Evolutionary conservation across 2,329 filamentous ascomycete genomes (phyloP).

Genomic region (Fusarium buxicola): DNA sequence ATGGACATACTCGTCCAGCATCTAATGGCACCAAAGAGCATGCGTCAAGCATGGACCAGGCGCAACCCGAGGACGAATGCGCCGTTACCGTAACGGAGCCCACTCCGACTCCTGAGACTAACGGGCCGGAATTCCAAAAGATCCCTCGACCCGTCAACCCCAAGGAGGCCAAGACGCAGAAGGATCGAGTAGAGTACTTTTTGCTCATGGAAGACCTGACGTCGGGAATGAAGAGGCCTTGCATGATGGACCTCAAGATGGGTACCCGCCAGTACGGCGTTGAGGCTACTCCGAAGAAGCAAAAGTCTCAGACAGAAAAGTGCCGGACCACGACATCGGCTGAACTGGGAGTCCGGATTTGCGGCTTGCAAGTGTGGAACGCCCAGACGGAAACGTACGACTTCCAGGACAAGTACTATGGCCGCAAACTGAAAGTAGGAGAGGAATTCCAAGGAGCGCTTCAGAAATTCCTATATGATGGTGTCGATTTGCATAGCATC

Average conservation of each 20-base stretch:
- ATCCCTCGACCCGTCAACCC: conserved; percentile 76
- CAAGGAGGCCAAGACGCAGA: conserved; percentile 77
- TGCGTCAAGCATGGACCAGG: conserved; percentile 28
- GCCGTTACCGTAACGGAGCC: conserved; percentile 51
- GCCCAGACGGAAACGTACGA: conserved; percentile 83
- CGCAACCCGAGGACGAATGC: conserved; percentile 52
- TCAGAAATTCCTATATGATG: conserved; percentile 91
- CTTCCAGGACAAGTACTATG: conserved; percentile 99
- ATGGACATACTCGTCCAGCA: conserved; percentile 12
- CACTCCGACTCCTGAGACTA: conserved; percentile 49
- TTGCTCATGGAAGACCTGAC: conserved; percentile 94
- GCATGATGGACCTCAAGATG: conserved; percentile 99
- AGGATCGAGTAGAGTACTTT: conserved; percentile 87
- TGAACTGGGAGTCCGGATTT: conserved; percentile 91
- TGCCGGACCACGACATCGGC: conserved; percentile 92
- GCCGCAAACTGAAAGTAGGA: conserved; percentile 87
- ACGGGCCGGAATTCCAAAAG: conserved; percentile 46
- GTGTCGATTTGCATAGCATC: conserved; percentile 82
- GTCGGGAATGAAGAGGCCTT: conserved; percentile 94
- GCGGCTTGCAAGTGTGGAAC: conserved; percentile 97
- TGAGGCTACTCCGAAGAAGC: conserved; percentile 91
- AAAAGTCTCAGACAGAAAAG: conserved; percentile 91
- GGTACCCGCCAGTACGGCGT: conserved; percentile 96
- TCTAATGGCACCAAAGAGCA: conserved; percentile 30
- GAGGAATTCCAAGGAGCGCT: conserved; percentile 89